These are phyloP conservation scores for Leishmania tropica DNA, from an alignment of 208 protist genomes.

Conservation along the genomic window DNA sequence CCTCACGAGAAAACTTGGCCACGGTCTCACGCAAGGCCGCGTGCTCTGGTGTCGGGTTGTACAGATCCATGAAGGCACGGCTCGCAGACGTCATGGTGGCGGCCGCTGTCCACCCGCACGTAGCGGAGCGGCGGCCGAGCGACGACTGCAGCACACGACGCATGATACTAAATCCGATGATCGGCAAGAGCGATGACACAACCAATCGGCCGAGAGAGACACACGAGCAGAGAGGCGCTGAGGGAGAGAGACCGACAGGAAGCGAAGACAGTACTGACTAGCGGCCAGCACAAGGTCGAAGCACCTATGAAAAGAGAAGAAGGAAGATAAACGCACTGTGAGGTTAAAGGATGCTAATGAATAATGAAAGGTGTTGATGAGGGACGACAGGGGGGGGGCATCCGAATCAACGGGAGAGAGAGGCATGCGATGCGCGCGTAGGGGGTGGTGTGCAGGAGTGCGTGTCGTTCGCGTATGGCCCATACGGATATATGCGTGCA, in stretches of 20 bases:
- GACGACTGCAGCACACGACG: conserved; percentile 15
- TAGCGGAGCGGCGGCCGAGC: not conserved
- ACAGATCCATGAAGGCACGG: conserved; percentile 39
- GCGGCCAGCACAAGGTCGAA: not conserved
- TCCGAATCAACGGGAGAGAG: not conserved
- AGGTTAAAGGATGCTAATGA: not conserved
- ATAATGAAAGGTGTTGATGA: not conserved
- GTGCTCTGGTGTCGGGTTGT: conserved; percentile 75
- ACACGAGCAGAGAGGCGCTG: not conserved
- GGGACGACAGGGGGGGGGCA: not conserved
- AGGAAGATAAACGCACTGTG: not conserved
- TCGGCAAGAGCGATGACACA: not conserved
- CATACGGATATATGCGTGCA: not conserved
- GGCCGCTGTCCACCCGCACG: not conserved
- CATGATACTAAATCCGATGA: not conserved
- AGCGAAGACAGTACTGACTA: not conserved
- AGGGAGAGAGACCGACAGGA: not conserved
- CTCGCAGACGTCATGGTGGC: not conserved
- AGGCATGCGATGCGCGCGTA: not conserved
- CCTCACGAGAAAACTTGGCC: conserved; percentile 52
- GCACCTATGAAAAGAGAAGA: not conserved
- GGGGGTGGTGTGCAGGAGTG: not conserved
- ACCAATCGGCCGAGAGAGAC: not conserved
- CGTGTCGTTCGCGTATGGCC: not conserved
- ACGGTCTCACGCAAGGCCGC: conserved; percentile 64